Percentiles rank a stretch among this genome's conserved stretches.
Conservation (phyloP, 331 rosid genomes). For the Malus hybrid region DNA sequence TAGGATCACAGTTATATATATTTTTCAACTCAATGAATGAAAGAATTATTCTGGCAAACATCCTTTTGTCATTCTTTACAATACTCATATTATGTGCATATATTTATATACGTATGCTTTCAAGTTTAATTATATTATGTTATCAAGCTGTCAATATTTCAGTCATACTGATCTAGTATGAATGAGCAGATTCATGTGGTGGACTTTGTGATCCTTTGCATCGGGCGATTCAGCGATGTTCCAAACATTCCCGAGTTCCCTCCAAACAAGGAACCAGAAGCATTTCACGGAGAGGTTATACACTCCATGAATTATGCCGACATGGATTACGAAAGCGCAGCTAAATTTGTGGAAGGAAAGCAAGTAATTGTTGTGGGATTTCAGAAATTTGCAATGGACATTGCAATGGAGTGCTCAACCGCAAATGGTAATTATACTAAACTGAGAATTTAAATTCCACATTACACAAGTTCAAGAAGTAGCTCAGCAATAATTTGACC, state of each 20-base stretch:
- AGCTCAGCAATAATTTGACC: background rate
- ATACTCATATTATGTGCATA: background rate
- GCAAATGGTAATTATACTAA: slow-evolving; percentile 29
- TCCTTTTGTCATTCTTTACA: too few relatives aligned
- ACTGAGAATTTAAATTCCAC: background rate
- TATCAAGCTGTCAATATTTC: background rate
- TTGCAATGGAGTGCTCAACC: slow-evolving; percentile 53
- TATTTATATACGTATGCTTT: background rate
- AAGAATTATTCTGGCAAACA: too few relatives aligned
- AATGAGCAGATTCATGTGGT: slow-evolving; percentile 25
- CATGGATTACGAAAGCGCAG: slow-evolving; percentile 36
- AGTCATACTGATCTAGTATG: background rate
- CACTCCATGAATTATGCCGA: slow-evolving; percentile 48
- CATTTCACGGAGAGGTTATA: slow-evolving; percentile 39
- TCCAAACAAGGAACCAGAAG: slow-evolving; percentile 41
- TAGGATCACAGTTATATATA: too few relatives aligned
- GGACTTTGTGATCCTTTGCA: slow-evolving; percentile 63
- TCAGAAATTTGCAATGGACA: slow-evolving; percentile 55
- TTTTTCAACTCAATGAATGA: too few relatives aligned
- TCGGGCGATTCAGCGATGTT: slow-evolving; percentile 61
- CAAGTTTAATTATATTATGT: background rate
- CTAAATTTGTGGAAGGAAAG: slow-evolving; percentile 40
- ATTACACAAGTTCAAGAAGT: background rate
- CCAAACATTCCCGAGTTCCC: slow-evolving; percentile 71
- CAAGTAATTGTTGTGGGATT: slow-evolving; percentile 49